Evolutionary conservation across 345 rosid species (phyloP).

Genomic region (Rhodamnia argentea): DNA sequence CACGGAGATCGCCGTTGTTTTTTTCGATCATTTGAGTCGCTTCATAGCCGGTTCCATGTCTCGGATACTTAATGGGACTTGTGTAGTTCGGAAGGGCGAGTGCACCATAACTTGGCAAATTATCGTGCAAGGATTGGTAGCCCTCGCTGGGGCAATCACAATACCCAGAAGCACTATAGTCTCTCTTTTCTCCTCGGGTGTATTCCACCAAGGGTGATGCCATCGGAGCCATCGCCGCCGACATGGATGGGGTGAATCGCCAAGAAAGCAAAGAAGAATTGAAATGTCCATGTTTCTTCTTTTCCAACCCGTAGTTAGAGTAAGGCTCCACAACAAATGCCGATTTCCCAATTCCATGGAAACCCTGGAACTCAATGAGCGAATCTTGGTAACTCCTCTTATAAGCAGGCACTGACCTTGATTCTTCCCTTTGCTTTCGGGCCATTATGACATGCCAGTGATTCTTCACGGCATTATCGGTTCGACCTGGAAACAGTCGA

Average conservation of each 20-base stretch:
- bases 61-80: neutral
- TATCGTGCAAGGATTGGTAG: neutral
- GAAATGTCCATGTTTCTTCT: neutral
- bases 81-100: neutral
- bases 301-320: neutral
- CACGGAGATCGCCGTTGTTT: neutral
- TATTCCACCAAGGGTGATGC: neutral
- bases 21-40: neutral
- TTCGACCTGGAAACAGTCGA: conserved; percentile 42
- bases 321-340: neutral
- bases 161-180: neutral
- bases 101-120: neutral
- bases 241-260: conserved; percentile 13
- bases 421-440: conserved; percentile 31
- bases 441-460: conserved; percentile 64
- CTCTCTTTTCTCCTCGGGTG: neutral
- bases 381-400: neutral
- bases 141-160: neutral
- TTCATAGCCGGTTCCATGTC: neutral
- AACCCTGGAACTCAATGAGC: neutral
- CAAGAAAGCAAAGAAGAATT: conserved; percentile 15
- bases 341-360: neutral
- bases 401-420: conserved; percentile 3
- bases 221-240: neutral
- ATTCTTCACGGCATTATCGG: conserved; percentile 55